Evolutionary conservation across 148 eudicot species (phyloP).

Genomic region (Heliosperma pusillum): DNA sequence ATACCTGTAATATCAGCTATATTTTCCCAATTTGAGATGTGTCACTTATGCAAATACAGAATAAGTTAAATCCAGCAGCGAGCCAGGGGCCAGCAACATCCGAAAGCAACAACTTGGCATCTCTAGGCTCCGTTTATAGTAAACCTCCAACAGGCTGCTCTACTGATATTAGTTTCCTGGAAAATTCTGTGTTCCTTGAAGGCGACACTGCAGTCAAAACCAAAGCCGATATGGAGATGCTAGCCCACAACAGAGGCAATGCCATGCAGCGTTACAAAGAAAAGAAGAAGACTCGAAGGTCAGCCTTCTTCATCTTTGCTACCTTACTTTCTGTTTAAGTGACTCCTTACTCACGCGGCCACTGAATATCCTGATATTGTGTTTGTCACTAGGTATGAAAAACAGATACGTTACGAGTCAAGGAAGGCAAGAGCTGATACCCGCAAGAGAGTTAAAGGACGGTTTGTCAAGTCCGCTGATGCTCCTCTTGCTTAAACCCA

Average conservation of each 20-base stretch:
- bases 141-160: constrained; percentile 33
- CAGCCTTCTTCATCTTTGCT: not conserved
- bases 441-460: constrained; percentile 87
- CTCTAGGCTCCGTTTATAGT: constrained; percentile 36
- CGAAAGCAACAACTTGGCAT: constrained; percentile 58
- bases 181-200: constrained; percentile 30
- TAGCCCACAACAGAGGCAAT: constrained; percentile 79
- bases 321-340: not conserved
- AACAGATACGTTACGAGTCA: constrained; percentile 92
- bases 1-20: too few relatives aligned
- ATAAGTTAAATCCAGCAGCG: constrained; percentile 32
- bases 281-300: constrained; percentile 88
- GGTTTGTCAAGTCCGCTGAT: constrained; percentile 83
- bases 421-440: constrained; percentile 97
- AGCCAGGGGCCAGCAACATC: constrained; percentile 36
- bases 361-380: not conserved
- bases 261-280: constrained; percentile 96
- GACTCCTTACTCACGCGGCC: not conserved
- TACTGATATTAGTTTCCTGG: constrained; percentile 46
- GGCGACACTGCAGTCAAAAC: constrained; percentile 35
- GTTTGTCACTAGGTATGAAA: constrained; percentile 60
- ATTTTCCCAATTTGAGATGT: not conserved
- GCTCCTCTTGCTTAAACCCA: constrained; percentile 35
- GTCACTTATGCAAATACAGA: constrained; percentile 31
- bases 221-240: constrained; percentile 54